Conservation (phyloP, 306 rosid genomes). For the Trifolium pratense region DNA sequence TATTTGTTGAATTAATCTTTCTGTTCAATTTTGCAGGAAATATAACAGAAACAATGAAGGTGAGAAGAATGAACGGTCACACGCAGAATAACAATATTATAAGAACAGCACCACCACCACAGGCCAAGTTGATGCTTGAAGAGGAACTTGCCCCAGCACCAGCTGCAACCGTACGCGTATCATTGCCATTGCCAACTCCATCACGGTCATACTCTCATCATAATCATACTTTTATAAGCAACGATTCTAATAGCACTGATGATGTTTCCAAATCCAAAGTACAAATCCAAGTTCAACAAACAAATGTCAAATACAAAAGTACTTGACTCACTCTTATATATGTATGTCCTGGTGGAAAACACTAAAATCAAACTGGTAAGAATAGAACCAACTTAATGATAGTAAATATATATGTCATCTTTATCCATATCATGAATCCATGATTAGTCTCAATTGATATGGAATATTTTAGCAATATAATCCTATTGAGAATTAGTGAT, state of each 20-base stretch:
- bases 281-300: constrained; percentile 32
- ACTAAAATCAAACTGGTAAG: neutral
- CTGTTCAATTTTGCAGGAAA: constrained; percentile 53
- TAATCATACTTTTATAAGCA: constrained; percentile 40
- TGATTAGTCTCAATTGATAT: neutral
- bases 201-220: constrained; percentile 24
- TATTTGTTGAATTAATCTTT: neutral
- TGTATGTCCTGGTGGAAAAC: neutral
- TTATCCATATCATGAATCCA: neutral
- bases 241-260: constrained; percentile 16
- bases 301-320: constrained; percentile 2
- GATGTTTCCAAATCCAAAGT: constrained; percentile 29
- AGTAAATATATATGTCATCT: neutral
- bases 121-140: constrained; percentile 20
- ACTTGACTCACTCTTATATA: neutral
- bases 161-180: constrained; percentile 31
- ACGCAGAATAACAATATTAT: constrained; percentile 26
- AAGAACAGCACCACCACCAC: constrained; percentile 17
- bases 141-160: constrained; percentile 46
- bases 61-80: constrained; percentile 56
- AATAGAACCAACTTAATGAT: neutral
- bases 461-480: neutral
- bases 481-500: neutral
- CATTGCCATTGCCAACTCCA: constrained; percentile 9
- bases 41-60: constrained; percentile 45